Conservation (phyloP, 2,329 filamentous ascomycete genomes). For the Colletotrichum sansevieriae region DNA sequence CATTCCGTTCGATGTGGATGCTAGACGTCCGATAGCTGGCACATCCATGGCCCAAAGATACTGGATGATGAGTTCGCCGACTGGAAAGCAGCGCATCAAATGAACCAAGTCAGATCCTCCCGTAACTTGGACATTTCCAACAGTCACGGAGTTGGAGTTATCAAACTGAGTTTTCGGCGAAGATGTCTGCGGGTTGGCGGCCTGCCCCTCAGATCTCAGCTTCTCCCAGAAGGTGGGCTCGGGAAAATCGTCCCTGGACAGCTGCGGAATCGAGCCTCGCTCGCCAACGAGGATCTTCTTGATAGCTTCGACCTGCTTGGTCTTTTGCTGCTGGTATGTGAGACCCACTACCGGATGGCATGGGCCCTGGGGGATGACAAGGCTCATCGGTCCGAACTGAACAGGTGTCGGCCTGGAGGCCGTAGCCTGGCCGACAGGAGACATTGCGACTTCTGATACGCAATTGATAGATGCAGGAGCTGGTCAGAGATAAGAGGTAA, state of each 20-base stretch:
- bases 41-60: constrained; percentile 16
- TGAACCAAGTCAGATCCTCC: not conserved
- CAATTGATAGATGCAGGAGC: no score
- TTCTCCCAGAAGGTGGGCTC: constrained; percentile 11
- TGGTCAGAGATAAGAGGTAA: no score
- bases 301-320: not conserved
- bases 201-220: not conserved
- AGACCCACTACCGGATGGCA: constrained; percentile 20
- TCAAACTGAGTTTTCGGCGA: no score
- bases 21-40: constrained; percentile 10
- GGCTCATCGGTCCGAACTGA: not conserved
- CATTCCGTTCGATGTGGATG: constrained; percentile 21
- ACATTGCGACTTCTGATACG: not conserved
- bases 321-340: not conserved
- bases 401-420: not conserved
- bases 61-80: constrained; percentile 1
- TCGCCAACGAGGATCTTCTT: not conserved
- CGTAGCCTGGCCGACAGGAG: not conserved
- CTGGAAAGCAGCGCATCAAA: not conserved
- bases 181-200: no score
- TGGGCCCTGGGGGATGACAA: not conserved
- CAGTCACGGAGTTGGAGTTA: no score
- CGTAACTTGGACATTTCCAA: no score
- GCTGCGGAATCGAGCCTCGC: not conserved
- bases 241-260: not conserved